These are phyloP conservation scores for Rubus parviflorus DNA, from an alignment of 306 rosid species.

Conservation along the genomic window DNA sequence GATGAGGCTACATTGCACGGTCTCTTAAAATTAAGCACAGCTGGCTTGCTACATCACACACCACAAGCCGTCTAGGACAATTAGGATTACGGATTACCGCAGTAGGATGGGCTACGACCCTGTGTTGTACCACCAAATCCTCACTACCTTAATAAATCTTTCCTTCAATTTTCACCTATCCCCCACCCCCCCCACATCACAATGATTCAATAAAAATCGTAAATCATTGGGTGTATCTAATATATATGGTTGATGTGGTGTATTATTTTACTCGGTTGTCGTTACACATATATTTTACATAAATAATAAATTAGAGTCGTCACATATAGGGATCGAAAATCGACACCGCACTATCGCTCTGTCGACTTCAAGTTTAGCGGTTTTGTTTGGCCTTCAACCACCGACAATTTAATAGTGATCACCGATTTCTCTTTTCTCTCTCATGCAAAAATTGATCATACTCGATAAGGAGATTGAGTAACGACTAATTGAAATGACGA, in stretches of 20 bases:
- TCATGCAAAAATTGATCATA: not conserved
- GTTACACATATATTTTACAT: not conserved
- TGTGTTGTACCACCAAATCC: not conserved
- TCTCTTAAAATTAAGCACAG: not conserved
- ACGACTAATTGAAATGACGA: not conserved
- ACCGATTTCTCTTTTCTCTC: not conserved
- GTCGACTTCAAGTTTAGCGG: not conserved
- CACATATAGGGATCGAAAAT: not conserved
- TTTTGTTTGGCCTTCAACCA: not conserved
- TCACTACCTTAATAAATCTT: not conserved
- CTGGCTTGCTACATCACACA: not conserved
- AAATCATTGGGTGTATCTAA: not conserved
- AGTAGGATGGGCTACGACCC: not conserved
- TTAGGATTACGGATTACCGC: not conserved
- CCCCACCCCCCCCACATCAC: too few relatives aligned
- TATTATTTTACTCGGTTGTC: not conserved
- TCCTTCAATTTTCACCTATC: not conserved
- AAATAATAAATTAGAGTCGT: not conserved
- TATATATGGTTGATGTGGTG: not conserved
- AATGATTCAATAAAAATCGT: not conserved
- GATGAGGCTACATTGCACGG: not conserved
- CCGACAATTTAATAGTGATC: not conserved
- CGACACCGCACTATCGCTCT: too few relatives aligned
- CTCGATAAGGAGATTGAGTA: not conserved
- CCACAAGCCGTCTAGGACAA: not conserved